Base-by-base conservation (phyloP, 768 basidiomycete genomes). In the Mycena floridula region DNA sequence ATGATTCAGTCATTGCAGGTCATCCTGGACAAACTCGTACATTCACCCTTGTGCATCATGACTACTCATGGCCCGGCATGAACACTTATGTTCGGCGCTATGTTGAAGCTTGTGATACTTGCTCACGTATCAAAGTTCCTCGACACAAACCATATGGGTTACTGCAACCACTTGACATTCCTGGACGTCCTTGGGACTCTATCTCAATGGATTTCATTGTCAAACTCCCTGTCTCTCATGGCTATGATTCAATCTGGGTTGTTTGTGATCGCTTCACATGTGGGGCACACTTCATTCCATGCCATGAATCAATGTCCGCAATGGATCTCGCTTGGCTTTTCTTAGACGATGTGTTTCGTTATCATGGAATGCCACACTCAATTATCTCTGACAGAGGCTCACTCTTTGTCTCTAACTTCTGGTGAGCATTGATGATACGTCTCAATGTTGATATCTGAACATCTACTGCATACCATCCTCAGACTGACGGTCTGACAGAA, bases 21-120 rank as follows among this genome's bases (percentile, higher is more conserved):
- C 67, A 68, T 41, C 61, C 50, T 30, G 64, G 69, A 6, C 51
- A 54, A 28, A 53, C 48, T 20, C 54, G 55, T 25, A 67, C 63
- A 0, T 25, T 54, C 9, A 21, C 45, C 18, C 7, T 41, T 20
- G 21, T 50, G 12, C 25, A 22, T 1, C 13, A 21, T 3, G 7
- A 27, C 0, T 50, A 50, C 18, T 26, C 24, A 13, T 50, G 45
- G 45, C 45, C 45, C 12, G 35, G 40, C 20, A 25, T 50, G 15
- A 9, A 40, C 5, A 42, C 37, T 1, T 49, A 37, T 24, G 26
- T 55, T 11, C 44, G 25, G 9, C 39, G 53, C 39, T 55, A 55
- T 26, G 51, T 66, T 41, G 20, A 32, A 3, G 42, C 54, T 6
- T 67, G 67, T 46, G 45, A 53, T 3, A 28, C 40, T 3, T 65